Evolutionary conservation across 139 green algal genomes (phyloP).

Genomic region (Ostreobium quekettii): DNA sequence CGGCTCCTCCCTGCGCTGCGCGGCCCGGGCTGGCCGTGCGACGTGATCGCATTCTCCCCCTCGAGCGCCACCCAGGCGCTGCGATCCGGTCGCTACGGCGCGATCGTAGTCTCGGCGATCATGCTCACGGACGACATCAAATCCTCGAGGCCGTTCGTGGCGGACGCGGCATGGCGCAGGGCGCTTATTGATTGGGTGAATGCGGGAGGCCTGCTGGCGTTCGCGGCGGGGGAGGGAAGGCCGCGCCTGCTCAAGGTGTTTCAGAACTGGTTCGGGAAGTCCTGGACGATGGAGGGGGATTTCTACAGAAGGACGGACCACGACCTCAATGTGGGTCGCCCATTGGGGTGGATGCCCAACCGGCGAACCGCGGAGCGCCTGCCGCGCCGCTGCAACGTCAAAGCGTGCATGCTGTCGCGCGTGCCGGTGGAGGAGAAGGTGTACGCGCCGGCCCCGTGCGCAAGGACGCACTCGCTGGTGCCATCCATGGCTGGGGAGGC

Average conservation of each 20-base stretch:
- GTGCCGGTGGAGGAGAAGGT: background rate
- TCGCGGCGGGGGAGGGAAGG: constrained; percentile 11
- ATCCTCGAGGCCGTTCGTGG: too few species aligned
- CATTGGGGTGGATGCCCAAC: background rate
- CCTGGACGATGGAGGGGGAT: constrained; percentile 15
- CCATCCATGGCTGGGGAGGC: constrained; percentile 8
- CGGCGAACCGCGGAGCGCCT: background rate
- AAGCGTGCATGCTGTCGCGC: constrained; percentile 18
- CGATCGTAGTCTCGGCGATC: too few species aligned
- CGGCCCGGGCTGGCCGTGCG: too few species aligned
- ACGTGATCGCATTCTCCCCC: too few species aligned
- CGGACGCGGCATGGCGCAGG: background rate
- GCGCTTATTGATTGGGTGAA: constrained; percentile 14
- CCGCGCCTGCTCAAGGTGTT: too few species aligned
- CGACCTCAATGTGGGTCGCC: background rate
- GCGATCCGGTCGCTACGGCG: too few species aligned
- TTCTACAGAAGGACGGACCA: constrained; percentile 21
- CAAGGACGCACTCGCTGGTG: constrained; percentile 1
- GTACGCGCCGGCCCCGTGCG: background rate
- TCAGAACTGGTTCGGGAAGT: constrained; percentile 9
- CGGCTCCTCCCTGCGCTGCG: too few species aligned
- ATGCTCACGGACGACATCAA: too few species aligned
- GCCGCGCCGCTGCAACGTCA: constrained; percentile 13
- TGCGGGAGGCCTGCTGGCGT: constrained; percentile 6
- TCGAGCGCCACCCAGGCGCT: too few species aligned